A percentile compares a stretch with the other conserved stretches of the same genome.
Evolutionary conservation across 257 asterid genomes (phyloP).

Genomic region (Solanum paucissectum): DNA sequence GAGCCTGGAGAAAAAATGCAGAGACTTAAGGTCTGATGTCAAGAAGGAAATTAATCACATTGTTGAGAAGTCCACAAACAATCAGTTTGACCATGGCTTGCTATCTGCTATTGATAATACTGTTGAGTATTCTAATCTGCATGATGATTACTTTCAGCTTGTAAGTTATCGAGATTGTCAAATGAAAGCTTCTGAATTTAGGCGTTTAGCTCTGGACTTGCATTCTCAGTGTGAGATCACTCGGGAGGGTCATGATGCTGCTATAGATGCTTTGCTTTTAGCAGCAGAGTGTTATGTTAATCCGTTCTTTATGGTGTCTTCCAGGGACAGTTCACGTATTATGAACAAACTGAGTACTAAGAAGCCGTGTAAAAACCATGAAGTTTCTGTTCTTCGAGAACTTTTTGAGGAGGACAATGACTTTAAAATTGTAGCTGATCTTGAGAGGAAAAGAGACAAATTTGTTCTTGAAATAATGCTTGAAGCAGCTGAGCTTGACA

Average conservation of each 20-base stretch:
- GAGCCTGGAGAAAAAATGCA: constrained; percentile 26
- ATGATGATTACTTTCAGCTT: constrained; percentile 75
- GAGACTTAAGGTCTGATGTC: constrained; percentile 30
- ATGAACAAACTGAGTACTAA: constrained; percentile 15
- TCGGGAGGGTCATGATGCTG: constrained; percentile 65
- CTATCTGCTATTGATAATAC: constrained; percentile 24
- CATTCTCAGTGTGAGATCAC: constrained; percentile 53
- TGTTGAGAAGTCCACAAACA: constrained; percentile 13
- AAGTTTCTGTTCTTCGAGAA: constrained; percentile 34
- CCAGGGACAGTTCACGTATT: constrained; percentile 30
- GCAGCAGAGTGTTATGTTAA: constrained; percentile 88
- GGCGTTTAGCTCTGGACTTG: constrained; percentile 76
- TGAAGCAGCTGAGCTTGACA: constrained; percentile 86
- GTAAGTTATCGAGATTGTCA: constrained; percentile 69
- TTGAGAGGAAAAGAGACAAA: constrained; percentile 89
- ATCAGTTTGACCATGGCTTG: constrained; percentile 17
- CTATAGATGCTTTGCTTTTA: constrained; percentile 82
- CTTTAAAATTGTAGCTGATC: constrained; percentile 57
- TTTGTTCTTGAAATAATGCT: constrained; percentile 81
- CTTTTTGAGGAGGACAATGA: constrained; percentile 34
- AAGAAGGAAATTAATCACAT: constrained; percentile 22
- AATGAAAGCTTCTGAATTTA: constrained; percentile 83
- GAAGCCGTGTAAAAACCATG: constrained; percentile 21
- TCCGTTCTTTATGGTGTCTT: constrained; percentile 72
- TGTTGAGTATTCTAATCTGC: constrained; percentile 34